A percentile compares a stretch with the other conserved stretches of the same genome.
phyloP scores from a whole-genome alignment of 345 rosid species.

The Rubroshorea leprosula region DNA sequence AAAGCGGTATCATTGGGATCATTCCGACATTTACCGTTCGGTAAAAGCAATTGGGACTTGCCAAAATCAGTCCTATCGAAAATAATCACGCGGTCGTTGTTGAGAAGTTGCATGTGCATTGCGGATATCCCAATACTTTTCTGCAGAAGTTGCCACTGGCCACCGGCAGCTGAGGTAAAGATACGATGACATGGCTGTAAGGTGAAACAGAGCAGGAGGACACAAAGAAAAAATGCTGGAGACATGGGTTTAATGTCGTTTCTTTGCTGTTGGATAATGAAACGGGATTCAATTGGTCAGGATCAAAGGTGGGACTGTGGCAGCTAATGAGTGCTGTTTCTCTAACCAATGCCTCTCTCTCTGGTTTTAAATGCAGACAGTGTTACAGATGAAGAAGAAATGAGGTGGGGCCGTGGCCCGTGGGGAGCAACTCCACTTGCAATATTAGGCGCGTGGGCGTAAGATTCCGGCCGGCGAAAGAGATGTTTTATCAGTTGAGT shows the following conservation, averaged over 20 bases:
- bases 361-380: constrained; percentile 4
- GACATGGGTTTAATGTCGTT: background rate
- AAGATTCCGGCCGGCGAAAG: background rate
- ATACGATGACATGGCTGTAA: constrained; percentile 15
- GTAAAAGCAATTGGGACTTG: constrained; percentile 51
- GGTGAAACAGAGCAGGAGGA: constrained; percentile 18
- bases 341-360: background rate
- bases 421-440: constrained; percentile 14
- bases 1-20: constrained; percentile 39
- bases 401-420: background rate
- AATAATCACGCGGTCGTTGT: constrained; percentile 71
- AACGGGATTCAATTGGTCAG: background rate
- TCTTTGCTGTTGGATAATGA: background rate
- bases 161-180: constrained; percentile 37
- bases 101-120: constrained; percentile 89
- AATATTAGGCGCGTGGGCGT: background rate
- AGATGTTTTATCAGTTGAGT: constrained; percentile 2
- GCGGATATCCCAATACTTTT: constrained; percentile 63
- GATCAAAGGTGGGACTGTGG: background rate
- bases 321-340: background rate
- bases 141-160: constrained; percentile 56
- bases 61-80: constrained; percentile 82
- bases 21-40: constrained; percentile 51
- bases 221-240: constrained; percentile 6
- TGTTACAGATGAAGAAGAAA: background rate